Evolutionary conservation across 129 eudicot genomes (phyloP), one percentile per base, ranked within the genome.

Genomic region (Daucus carota): DNA sequence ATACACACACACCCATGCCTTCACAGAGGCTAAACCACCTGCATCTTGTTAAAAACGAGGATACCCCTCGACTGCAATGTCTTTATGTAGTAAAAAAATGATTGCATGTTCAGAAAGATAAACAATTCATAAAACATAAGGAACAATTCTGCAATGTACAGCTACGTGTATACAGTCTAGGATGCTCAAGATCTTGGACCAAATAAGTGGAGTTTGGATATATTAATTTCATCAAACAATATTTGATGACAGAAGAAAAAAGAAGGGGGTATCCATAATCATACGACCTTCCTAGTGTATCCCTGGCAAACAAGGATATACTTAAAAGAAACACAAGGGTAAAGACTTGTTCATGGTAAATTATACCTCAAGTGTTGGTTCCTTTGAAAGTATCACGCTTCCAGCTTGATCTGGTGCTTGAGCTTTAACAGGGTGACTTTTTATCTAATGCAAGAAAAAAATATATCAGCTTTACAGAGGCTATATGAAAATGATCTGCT

Each of bases 361-460:
- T 62, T 26, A 38, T 78, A 90, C 99, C 93, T 89, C 92, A 73
- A 95, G 89, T 77, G 80, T 82, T 34, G 99, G 95, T 79, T 95
- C 97, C 84, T 92, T 95, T 71, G 94, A 85, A 78, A 95, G 85
- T 63, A 95, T 92, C 76, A 92, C 92, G 73, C 90, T 92, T 80
- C 97, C 97, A 44, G 99, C 77, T 80, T 83, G 93, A 52, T 92
- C 99, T 0, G 88, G 83, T 28, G 96, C 90, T 81, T 95, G 99
- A 78, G 97, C 84, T 85, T 95, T 95, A 67, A 95, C 97, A 14
- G 97, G 97, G 83, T 95, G 96, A 73, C 50, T 89, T 82, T 88
- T 89, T 40, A 92, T 91, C 99, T 95, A 31, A 12, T 78, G 70
- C 45, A 40, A 70, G 29, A 78, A 12, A 70, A 36, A 78, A 12